Conservation (phyloP, 805 yeast genomes). For the Myxozyma vanderwaltii region DNA sequence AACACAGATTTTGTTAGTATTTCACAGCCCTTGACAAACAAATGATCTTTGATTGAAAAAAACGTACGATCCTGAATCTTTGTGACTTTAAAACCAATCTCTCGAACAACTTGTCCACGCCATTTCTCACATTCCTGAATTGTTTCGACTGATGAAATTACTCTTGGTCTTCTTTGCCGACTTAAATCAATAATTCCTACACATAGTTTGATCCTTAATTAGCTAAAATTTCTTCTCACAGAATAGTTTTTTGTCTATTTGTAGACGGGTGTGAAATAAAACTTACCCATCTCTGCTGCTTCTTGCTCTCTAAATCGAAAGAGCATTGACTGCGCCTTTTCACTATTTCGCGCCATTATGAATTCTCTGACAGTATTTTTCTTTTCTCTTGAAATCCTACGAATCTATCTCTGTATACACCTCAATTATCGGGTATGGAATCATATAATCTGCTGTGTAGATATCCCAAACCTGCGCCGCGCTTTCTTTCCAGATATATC, state of each 20-base stretch:
- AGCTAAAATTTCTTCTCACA: no score
- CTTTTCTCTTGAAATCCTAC: no score
- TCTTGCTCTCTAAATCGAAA: slow-evolving; percentile 65
- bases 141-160: slow-evolving; percentile 54
- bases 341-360: slow-evolving; percentile 69
- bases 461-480: neutral
- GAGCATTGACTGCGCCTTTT: slow-evolving; percentile 72
- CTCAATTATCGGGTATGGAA: no score
- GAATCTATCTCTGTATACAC: no score
- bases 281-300: slow-evolving; percentile 56
- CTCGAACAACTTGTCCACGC: slow-evolving; percentile 62
- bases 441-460: neutral
- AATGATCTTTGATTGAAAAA: slow-evolving; percentile 14
- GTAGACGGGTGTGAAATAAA: no score
- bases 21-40: no score
- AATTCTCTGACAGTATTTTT: neutral
- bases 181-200: slow-evolving; percentile 53
- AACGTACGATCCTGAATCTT: slow-evolving; percentile 59
- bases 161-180: slow-evolving; percentile 61
- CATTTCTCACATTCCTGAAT: slow-evolving; percentile 71
- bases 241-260: neutral
- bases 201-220: neutral
- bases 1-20: neutral
- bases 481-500: no score
- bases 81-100: slow-evolving; percentile 62